Base-by-base conservation (phyloP, 1,284 basidiomycete genomes). In the Pseudozyma pruni region DNA sequence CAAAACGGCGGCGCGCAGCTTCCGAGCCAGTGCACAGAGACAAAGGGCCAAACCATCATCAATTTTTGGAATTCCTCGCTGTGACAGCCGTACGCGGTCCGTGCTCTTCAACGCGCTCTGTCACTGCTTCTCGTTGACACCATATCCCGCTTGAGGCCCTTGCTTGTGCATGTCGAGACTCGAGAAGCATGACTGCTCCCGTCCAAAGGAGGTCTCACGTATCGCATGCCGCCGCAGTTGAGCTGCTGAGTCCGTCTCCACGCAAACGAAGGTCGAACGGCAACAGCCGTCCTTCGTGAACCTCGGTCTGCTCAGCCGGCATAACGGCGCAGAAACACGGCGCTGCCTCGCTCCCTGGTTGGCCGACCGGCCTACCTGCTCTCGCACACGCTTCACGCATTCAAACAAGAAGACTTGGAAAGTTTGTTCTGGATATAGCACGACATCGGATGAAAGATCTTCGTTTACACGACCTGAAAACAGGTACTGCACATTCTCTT, bases 381-480 rank as follows among this genome's bases (percentile, higher is more conserved):
- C n/a, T n/a, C n/a, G n/a, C n/a, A n/a, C 33, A 32, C 33, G n/a
- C 25, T 2, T 13, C 46, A 48, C 45, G 33, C 29, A 42, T 31
- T 31, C 25, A 17, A 27, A 20, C 17, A 34, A 33, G 38, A 22
- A 25, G 52, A 55, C 44, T 59, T 55, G 51, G 51, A 39, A 57
- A 62, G 53, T 47, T 53, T 57, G 52, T 61, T 62, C 58, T 61
- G 64, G 64, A 68, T 68, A 68, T 68, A 74, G 67, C 70, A 66
- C 52, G 62, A 62, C 61, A 61, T 62, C 61, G 68, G 53, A 53
- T 61, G 56, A 35, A 57, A 48, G 50, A 47, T 41, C 47, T 57
- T 59, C 55, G 49, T 51, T 55, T 59, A 59, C 54, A 62, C 42
- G 51, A 63, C 52, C 67, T 64, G 46, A 22, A 16, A 55, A 64